Conservation (phyloP, 1,139 yeast species). For the Blastobotrys petasosporus region DNA sequence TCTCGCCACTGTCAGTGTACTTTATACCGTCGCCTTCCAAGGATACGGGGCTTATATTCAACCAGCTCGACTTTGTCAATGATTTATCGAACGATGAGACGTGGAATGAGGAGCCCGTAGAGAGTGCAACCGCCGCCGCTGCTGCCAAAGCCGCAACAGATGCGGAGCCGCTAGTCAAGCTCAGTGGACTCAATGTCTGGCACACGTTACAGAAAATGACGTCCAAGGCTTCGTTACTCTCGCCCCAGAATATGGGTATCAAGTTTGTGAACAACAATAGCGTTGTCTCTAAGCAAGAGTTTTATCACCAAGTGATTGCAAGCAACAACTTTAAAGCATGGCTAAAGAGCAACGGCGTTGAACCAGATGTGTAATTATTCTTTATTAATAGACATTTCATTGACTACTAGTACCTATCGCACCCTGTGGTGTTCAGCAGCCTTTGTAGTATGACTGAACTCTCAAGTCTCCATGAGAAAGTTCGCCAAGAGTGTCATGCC, state of each 20-base stretch:
- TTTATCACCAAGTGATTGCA: slow-evolving; percentile 16
- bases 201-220: slow-evolving; percentile 11
- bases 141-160: neutral
- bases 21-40: slow-evolving; percentile 13
- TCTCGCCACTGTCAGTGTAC: slow-evolving; percentile 23
- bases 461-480: too few species aligned
- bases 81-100: slow-evolving; percentile 8
- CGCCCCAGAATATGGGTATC: slow-evolving; percentile 10
- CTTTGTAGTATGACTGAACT: too few species aligned
- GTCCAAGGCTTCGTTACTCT: slow-evolving; percentile 8
- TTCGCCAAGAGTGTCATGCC: too few species aligned
- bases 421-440: too few species aligned
- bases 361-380: neutral
- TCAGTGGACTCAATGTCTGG: slow-evolving; percentile 4
- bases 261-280: slow-evolving; percentile 6
- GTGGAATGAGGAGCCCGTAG: slow-evolving; percentile 8
- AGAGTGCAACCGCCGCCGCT: too few species aligned
- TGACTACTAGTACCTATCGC: too few species aligned
- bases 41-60: slow-evolving; percentile 11
- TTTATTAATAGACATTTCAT: too few species aligned
- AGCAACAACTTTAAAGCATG: slow-evolving; percentile 16
- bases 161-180: neutral
- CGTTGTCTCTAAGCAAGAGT: slow-evolving; percentile 14
- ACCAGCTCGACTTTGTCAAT: slow-evolving; percentile 13
- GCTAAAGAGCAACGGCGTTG: slow-evolving; percentile 16